Evolutionary conservation across 164 flowering plant species (phyloP).

Genomic region (Magnolia changhungtana): DNA sequence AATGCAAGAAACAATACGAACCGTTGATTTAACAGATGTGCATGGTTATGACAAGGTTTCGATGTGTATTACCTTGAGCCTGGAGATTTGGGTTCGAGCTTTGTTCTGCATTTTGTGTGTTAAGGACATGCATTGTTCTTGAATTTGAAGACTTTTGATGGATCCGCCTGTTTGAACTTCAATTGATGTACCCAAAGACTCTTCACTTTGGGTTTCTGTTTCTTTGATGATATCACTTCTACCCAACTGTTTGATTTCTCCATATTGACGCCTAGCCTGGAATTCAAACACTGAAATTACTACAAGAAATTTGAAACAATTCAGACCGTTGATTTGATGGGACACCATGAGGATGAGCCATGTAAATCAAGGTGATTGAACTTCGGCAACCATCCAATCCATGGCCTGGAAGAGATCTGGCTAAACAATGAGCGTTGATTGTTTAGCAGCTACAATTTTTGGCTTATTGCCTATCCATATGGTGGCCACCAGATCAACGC

Average conservation of each 20-base stretch:
- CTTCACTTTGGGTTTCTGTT: constrained; percentile 38
- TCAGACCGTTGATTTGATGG: not conserved
- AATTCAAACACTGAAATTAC: constrained; percentile 13
- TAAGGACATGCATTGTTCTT: constrained; percentile 26
- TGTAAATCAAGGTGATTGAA: not conserved
- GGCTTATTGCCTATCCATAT: not conserved
- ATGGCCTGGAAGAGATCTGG: not conserved
- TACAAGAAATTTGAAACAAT: not conserved
- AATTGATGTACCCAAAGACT: constrained; percentile 61
- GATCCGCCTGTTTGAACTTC: constrained; percentile 81
- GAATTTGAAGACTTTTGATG: constrained; percentile 28
- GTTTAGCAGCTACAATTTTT: not conserved
- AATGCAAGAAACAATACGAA: not conserved
- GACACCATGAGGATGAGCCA: not conserved
- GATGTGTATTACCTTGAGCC: constrained; percentile 44
- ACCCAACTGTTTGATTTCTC: constrained; percentile 12
- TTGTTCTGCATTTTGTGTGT: constrained; percentile 31
- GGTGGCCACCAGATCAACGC: not conserved
- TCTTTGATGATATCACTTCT: constrained; percentile 16
- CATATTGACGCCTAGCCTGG: constrained; percentile 46
- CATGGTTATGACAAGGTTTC: not conserved
- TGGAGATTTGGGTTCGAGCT: constrained; percentile 34
- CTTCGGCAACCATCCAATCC: too few relatives aligned
- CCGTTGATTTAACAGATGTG: not conserved
- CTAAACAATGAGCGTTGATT: not conserved